Evolutionary conservation across 2,329 filamentous ascomycete species (phyloP), one percentile per base, ranked within the genome.

Genomic region (Fusarium torulosum): DNA sequence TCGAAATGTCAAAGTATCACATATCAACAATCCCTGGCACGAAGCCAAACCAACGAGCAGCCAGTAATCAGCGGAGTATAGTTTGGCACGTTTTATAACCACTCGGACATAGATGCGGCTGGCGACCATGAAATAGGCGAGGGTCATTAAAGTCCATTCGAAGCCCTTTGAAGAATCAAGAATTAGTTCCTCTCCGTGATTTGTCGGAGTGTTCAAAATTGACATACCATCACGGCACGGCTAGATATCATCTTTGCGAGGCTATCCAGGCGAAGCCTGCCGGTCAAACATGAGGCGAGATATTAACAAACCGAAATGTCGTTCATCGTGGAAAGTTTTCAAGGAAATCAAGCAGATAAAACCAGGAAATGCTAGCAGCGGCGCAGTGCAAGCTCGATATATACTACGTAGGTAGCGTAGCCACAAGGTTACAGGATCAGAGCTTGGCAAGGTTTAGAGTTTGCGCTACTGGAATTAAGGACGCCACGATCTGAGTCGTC

Each of bases 211-310:
- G 25, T 19, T 17, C 4, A 1, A 9, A 6, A 4, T 3, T 25
- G 25, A 19, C 19, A 14, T 33, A 59, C 51, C 41, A 59, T 56
- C 1, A 59, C 56, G n/a, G 42, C 56, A 11, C 17, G 42, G 13
- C 56, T 59, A 17, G 56, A 51, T 25, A 59, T 59, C 56, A 59
- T 59, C 8, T 7, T 41, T 5, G 7, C 37, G 23, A 13, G 11
- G 13, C 33, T 35, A 17, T 35, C 33, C 33, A 35, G 33, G 33
- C 33, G 33, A 35, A 17, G 15, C 17, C 33, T n/a, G 33, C 33
- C 33, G 4, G 33, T 35, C 33, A 35, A 17, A 5, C 33, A 35
- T 35, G 33, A 7, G 33, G 33, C 33, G 7, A 17, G 25, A 9
- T n/a, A n/a, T 35, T 9, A 35, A 5, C 15, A 35, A 10, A 11